Percentiles rank a stretch among this genome's conserved stretches.
phyloP scores from a whole-genome alignment of 1,139 yeast genomes.

The Sugiyamaella neomexicana region DNA sequence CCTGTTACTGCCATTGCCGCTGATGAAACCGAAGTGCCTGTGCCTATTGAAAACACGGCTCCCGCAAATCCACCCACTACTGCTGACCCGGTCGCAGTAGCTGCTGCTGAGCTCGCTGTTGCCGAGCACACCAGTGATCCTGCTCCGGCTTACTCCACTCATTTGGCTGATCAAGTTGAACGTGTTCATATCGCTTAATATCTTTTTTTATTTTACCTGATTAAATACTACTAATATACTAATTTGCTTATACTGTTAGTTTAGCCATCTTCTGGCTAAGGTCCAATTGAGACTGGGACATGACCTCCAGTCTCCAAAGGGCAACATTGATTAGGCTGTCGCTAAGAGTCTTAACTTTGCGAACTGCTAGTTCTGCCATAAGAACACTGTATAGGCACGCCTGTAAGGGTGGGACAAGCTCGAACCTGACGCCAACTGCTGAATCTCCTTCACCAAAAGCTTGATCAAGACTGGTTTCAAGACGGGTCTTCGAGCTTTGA shows the following conservation, averaged over 20 bases:
- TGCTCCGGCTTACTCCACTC: constrained; percentile 12
- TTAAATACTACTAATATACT: not conserved
- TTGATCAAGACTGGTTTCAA: not conserved
- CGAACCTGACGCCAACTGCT: not conserved
- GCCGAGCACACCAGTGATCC: constrained; percentile 14
- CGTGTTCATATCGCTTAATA: constrained; percentile 13
- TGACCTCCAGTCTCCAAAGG: constrained; percentile 1
- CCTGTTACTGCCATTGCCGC: constrained; percentile 26
- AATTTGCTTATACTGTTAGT: not conserved
- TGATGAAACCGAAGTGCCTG: constrained; percentile 17
- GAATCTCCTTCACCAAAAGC: not conserved
- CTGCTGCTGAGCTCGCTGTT: constrained; percentile 15
- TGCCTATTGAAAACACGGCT: not conserved
- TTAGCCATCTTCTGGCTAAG: not conserved
- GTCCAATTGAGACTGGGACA: not conserved
- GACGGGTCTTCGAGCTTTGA: too few species aligned
- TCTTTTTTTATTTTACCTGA: not conserved
- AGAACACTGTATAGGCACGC: constrained; percentile 20
- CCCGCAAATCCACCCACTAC: not conserved
- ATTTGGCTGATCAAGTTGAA: constrained; percentile 8
- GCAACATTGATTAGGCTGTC: not conserved
- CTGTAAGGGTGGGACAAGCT: constrained; percentile 20
- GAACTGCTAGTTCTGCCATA: constrained; percentile 3
- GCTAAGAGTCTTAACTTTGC: not conserved
- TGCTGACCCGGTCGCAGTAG: constrained; percentile 27